Percentiles rank a stretch among this genome's conserved stretches.
Evolutionary conservation across 495 filamentous ascomycete species (phyloP).

Genomic region (Aspergillus mulundensis): DNA sequence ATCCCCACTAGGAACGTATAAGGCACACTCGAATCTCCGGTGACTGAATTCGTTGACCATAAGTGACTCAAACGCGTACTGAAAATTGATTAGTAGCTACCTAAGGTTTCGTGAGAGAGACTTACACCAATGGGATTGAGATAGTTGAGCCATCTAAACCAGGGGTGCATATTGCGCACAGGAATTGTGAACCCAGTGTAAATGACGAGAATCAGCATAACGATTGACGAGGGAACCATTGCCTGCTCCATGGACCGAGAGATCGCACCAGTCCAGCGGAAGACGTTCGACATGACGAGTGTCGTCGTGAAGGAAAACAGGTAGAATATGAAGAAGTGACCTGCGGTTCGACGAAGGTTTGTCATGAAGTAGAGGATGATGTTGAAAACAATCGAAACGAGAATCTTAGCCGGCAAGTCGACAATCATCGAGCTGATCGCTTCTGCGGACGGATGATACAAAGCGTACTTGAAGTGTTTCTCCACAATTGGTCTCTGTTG

Average conservation of each 20-base stretch:
- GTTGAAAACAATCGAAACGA: constrained; percentile 58
- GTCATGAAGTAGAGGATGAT: constrained; percentile 83
- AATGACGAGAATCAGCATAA: constrained; percentile 78
- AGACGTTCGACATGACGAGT: constrained; percentile 72
- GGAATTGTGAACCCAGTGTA: constrained; percentile 92
- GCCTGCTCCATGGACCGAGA: constrained; percentile 78
- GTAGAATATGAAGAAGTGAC: constrained; percentile 78
- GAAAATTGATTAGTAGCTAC: neutral
- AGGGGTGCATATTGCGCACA: constrained; percentile 63
- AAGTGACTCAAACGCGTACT: constrained; percentile 79
- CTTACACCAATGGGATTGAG: constrained; percentile 68
- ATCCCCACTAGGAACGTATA: constrained; percentile 54
- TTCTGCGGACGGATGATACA: constrained; percentile 88
- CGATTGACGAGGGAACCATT: constrained; percentile 74
- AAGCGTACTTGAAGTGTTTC: constrained; percentile 84
- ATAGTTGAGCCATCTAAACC: constrained; percentile 87
- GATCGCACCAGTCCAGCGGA: constrained; percentile 76
- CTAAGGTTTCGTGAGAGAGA: neutral
- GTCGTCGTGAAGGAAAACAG: constrained; percentile 65
- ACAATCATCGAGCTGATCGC: constrained; percentile 78
- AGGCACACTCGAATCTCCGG: constrained; percentile 59
- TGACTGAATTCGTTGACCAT: constrained; percentile 87
- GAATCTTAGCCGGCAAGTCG: constrained; percentile 65
- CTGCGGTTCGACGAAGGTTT: constrained; percentile 70
- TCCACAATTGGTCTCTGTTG: constrained; percentile 88